A percentile compares a stretch with the other conserved stretches of the same genome.
phyloP scores from a whole-genome alignment of 2,329 filamentous ascomycete genomes.

The Colletotrichum sp. region DNA sequence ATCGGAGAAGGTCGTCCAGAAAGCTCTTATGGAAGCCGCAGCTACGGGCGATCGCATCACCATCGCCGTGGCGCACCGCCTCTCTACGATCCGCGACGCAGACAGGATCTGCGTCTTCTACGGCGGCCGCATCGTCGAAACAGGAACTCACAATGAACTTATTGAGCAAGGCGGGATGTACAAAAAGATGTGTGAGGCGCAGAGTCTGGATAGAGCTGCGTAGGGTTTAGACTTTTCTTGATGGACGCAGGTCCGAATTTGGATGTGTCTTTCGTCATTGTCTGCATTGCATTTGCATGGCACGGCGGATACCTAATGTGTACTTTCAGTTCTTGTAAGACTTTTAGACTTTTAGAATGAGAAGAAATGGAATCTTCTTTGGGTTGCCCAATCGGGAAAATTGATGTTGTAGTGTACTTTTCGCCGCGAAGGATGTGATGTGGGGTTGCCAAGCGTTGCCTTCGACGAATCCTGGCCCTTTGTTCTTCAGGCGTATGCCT shows the following conservation, averaged over 20 bases:
- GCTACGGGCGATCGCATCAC: constrained; percentile 12
- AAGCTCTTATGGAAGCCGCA: constrained; percentile 52
- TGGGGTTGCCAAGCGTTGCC: background rate
- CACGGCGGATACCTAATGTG: background rate
- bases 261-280: background rate
- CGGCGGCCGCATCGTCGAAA: constrained; percentile 1
- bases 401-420: background rate
- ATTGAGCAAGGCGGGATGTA: constrained; percentile 5
- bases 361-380: background rate
- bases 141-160: constrained; percentile 7
- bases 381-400: background rate
- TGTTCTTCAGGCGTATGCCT: background rate
- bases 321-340: background rate
- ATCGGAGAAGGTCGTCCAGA: constrained; percentile 69
- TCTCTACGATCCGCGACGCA: constrained; percentile 23
- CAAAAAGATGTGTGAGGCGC: constrained; percentile 19
- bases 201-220: constrained; percentile 2
- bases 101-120: constrained; percentile 19
- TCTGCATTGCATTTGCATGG: background rate
- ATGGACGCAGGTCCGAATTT: background rate
- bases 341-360: background rate
- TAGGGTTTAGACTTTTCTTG: background rate
- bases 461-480: background rate
- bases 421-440: background rate
- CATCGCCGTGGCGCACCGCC: constrained; percentile 22